Evolutionary conservation across 371 early-diverging fungal species (phyloP).

Genomic region (Dichotomocladium elegans): DNA sequence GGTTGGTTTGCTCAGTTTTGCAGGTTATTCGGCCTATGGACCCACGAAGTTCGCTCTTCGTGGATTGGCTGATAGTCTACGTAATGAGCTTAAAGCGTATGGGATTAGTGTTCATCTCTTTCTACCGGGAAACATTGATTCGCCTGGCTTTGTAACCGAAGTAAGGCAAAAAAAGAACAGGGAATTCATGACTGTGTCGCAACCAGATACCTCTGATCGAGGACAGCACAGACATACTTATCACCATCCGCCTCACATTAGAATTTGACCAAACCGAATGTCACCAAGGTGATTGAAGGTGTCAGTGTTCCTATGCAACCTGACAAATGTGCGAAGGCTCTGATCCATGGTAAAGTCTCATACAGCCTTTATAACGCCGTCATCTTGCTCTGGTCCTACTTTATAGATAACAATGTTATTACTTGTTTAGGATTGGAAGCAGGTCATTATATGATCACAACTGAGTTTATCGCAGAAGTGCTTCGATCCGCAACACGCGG

Average conservation of each 20-base stretch:
- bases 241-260: conserved; percentile 10
- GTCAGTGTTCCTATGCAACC: conserved; percentile 54
- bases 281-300: conserved; percentile 83
- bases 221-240: neutral
- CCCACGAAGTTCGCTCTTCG: conserved; percentile 85
- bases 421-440: conserved; percentile 18
- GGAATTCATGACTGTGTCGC: too few species aligned
- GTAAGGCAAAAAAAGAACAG: conserved; percentile 9
- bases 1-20: conserved; percentile 70
- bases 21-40: conserved; percentile 80
- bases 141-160: conserved; percentile 78
- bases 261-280: conserved; percentile 78
- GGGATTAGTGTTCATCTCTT: conserved; percentile 76
- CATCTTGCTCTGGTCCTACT: neutral
- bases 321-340: conserved; percentile 56
- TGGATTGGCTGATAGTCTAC: conserved; percentile 71
- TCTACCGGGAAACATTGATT: conserved; percentile 77
- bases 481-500: conserved; percentile 47
- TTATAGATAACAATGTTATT: too few species aligned
- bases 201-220: too few species aligned
- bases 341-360: conserved; percentile 42
- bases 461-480: conserved; percentile 47
- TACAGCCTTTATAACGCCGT: neutral
- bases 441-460: conserved; percentile 51
- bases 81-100: conserved; percentile 70